Percentiles rank a stretch among this genome's conserved stretches.
These are phyloP conservation scores for Pichia cabralensis DNA, from an alignment of 805 yeast species.

Conservation along the genomic window DNA sequence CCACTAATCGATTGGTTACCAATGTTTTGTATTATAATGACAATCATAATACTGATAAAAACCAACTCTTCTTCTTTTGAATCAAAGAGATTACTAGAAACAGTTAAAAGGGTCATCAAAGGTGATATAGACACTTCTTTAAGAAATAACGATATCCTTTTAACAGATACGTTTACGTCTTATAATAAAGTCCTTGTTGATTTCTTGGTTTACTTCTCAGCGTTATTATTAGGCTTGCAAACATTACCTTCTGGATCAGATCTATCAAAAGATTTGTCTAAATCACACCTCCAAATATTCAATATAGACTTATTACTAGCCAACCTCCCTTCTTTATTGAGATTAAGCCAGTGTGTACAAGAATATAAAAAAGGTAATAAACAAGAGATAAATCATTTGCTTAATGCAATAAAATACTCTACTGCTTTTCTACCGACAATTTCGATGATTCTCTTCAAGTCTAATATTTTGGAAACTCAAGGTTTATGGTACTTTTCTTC, in stretches of 20 bases:
- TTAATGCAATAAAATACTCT: slow-evolving; percentile 68
- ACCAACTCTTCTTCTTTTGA: slow-evolving; percentile 16
- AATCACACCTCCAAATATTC: slow-evolving; percentile 20
- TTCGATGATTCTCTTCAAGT: slow-evolving; percentile 20
- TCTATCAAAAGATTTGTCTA: slow-evolving; percentile 20
- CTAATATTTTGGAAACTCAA: slow-evolving; percentile 20
- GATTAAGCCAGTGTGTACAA: slow-evolving; percentile 71
- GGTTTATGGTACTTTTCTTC: slow-evolving; percentile 35
- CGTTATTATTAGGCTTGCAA: slow-evolving; percentile 27
- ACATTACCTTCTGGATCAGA: slow-evolving; percentile 22
- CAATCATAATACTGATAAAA: slow-evolving; percentile 28
- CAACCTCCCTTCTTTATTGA: slow-evolving; percentile 55
- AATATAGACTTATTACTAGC: slow-evolving; percentile 24
- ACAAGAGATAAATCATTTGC: slow-evolving; percentile 43
- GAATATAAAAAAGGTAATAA: slow-evolving; percentile 47
- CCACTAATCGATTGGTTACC: slow-evolving; percentile 28
- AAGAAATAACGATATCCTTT: slow-evolving; percentile 69
- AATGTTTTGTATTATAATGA: slow-evolving; percentile 26
- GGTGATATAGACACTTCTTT: slow-evolving; percentile 53
- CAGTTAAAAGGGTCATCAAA: slow-evolving; percentile 40
- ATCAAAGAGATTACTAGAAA: slow-evolving; percentile 37
- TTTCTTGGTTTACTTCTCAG: slow-evolving; percentile 45
- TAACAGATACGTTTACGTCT: slow-evolving; percentile 80
- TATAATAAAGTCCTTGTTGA: slow-evolving; percentile 72
- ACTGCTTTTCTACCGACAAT: slow-evolving; percentile 50